Evolutionary conservation across 139 green algal genomes (phyloP), one percentile per base, ranked within the genome.

Genomic region (Diplosphaera chodatii): DNA sequence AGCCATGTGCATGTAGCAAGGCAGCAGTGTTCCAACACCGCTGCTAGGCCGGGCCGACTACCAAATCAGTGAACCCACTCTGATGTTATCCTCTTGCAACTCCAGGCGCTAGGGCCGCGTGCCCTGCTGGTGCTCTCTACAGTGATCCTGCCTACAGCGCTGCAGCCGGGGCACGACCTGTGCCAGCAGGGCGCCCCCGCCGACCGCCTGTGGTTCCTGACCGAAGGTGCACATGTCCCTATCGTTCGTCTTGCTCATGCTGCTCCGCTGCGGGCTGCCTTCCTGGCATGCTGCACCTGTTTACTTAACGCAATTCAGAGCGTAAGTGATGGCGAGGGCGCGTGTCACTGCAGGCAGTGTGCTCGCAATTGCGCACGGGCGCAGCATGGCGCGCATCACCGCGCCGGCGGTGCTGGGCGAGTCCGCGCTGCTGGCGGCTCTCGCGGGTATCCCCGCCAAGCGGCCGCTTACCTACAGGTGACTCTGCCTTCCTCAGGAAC

Each of bases 121-220:
- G 48, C 48, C 13, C 10, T 59, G 48, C 48, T 59, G 48, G 48
- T 59, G 48, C 48, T 59, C 13, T 59, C 48, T 3, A 59, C 48
- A 3, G 48, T 59, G 16, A 59, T 59, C 48, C 48, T 59, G 48
- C 48, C 48, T 10, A 25, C 13, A 3, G 13, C 48, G 48, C 48
- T 59, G 48, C 48, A 59, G 48, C 48, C 48, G 48, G 48, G 48
- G 48, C 48, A 59, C 48, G 48, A 59, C 48, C 48, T 59, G 48
- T 59, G 48, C 48, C 48, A 59, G 48, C 48, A 59, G 48, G 48
- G 48, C 48, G 48, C 10, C 16, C 48, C 48, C 48, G 48, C 48
- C 48, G 48, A 59, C 48, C 13, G 18, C 16, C 48, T 59, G 48
- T 59, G 48, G 48, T 59, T 59, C 18, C 48, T 59, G 13, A 59